Conservation (phyloP, 768 basidiomycete genomes). For the Calocybe cyanea region DNA sequence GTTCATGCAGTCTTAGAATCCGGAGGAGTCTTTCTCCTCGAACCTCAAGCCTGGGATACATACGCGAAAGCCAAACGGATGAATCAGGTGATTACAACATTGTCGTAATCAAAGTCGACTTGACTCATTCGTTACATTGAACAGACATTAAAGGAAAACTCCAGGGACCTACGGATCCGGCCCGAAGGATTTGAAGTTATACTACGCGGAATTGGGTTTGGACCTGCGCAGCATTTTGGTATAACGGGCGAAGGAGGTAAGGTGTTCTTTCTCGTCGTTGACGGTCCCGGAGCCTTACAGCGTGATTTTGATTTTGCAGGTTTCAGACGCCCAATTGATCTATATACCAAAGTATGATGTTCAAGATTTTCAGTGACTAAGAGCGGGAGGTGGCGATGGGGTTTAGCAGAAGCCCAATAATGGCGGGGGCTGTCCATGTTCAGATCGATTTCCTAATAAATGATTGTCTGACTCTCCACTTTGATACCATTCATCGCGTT, state of each 20-base stretch:
- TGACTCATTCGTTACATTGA: background rate
- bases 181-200: constrained; percentile 60
- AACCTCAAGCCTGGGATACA: constrained; percentile 83
- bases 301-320: constrained; percentile 30
- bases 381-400: too few species aligned
- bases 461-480: too few species aligned
- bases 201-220: constrained; percentile 63
- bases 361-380: too few species aligned
- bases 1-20: constrained; percentile 52
- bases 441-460: too few species aligned
- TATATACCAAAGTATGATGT: constrained; percentile 47
- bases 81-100: constrained; percentile 42
- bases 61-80: constrained; percentile 76
- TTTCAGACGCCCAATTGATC: constrained; percentile 59
- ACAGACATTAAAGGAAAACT: constrained; percentile 59
- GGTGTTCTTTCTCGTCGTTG: constrained; percentile 15
- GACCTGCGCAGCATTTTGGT: constrained; percentile 42
- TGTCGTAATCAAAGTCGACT: background rate
- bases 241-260: constrained; percentile 62
- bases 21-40: constrained; percentile 70
- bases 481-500: too few species aligned
- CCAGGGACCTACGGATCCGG: constrained; percentile 48
- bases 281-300: background rate
- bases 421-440: too few species aligned
- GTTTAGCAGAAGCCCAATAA: too few species aligned